Evolutionary conservation across 1,139 yeast species (phyloP).

Genomic region (Debaryomyces fabryi): DNA sequence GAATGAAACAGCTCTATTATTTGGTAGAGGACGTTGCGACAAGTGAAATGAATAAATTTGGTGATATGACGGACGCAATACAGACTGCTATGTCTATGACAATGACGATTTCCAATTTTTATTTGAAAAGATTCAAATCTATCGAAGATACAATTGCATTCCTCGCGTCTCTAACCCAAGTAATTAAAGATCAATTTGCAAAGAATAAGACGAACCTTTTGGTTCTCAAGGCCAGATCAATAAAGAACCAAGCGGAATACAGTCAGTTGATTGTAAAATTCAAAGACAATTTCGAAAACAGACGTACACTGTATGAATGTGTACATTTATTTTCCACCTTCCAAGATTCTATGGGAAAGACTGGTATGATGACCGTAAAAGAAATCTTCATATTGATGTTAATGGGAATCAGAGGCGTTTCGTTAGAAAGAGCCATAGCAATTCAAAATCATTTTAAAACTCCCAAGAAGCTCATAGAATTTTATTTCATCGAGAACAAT

Average conservation of each 20-base stretch:
- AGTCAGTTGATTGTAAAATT: constrained; percentile 41
- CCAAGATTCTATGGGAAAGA: constrained; percentile 70
- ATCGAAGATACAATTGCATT: constrained; percentile 77
- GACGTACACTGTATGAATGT: constrained; percentile 40
- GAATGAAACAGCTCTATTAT: constrained; percentile 69
- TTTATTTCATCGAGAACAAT: constrained; percentile 23
- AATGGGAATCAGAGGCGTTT: constrained; percentile 77
- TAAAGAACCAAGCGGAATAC: constrained; percentile 59
- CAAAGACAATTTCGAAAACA: constrained; percentile 42
- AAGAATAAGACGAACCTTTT: constrained; percentile 35
- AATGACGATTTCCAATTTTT: constrained; percentile 66
- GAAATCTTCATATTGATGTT: constrained; percentile 79
- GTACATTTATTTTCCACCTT: constrained; percentile 70
- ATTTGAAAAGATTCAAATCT: constrained; percentile 65
- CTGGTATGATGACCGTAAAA: constrained; percentile 68
- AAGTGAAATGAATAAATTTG: constrained; percentile 34
- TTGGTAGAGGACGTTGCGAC: constrained; percentile 76
- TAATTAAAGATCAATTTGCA: constrained; percentile 42
- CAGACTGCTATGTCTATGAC: constrained; percentile 79
- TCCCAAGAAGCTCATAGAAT: constrained; percentile 54
- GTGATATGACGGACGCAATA: constrained; percentile 62
- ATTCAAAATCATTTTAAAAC: constrained; percentile 71
- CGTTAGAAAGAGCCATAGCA: constrained; percentile 80
- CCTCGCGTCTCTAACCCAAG: constrained; percentile 57
- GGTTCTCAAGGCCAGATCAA: constrained; percentile 52